Conservation (phyloP, 768 basidiomycete genomes). For the Cystofilobasidium capitatum region DNA sequence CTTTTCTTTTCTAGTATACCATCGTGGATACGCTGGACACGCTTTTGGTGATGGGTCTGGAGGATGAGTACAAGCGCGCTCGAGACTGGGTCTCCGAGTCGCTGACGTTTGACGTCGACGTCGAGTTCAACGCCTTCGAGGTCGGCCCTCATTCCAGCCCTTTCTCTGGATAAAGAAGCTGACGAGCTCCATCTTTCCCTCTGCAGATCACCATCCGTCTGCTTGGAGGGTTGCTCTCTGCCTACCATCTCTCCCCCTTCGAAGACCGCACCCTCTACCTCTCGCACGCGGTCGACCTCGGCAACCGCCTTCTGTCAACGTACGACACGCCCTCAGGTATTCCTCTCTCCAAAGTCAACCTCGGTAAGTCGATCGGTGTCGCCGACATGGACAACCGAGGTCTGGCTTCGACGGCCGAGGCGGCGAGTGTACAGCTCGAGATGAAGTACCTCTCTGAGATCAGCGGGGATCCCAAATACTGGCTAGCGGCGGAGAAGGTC, state of each 20-base stretch:
- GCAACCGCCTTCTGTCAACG: slow-evolving; percentile 67
- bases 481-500: slow-evolving; percentile 67
- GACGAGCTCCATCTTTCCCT: not conserved
- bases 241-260: slow-evolving; percentile 55
- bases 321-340: slow-evolving; percentile 76
- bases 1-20: slow-evolving; percentile 46
- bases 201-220: slow-evolving; percentile 74
- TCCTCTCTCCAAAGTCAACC: slow-evolving; percentile 69
- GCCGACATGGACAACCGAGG: slow-evolving; percentile 53
- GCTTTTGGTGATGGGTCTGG: slow-evolving; percentile 72
- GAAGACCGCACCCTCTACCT: slow-evolving; percentile 59
- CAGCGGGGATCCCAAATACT: slow-evolving; percentile 67
- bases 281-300: slow-evolving; percentile 68
- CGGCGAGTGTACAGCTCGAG: slow-evolving; percentile 64
- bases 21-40: slow-evolving; percentile 82
- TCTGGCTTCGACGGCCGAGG: slow-evolving; percentile 71
- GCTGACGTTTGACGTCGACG: slow-evolving; percentile 68
- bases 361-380: slow-evolving; percentile 53
- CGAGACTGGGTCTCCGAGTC: slow-evolving; percentile 62
- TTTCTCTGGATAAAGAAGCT: not conserved
- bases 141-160: slow-evolving; percentile 42
- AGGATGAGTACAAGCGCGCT: slow-evolving; percentile 67
- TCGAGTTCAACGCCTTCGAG: slow-evolving; percentile 79
- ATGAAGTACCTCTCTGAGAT: slow-evolving; percentile 63
- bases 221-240: slow-evolving; percentile 78